These are phyloP conservation scores for Ochetophila trinervis DNA, from an alignment of 306 rosid species.

Conservation along the genomic window DNA sequence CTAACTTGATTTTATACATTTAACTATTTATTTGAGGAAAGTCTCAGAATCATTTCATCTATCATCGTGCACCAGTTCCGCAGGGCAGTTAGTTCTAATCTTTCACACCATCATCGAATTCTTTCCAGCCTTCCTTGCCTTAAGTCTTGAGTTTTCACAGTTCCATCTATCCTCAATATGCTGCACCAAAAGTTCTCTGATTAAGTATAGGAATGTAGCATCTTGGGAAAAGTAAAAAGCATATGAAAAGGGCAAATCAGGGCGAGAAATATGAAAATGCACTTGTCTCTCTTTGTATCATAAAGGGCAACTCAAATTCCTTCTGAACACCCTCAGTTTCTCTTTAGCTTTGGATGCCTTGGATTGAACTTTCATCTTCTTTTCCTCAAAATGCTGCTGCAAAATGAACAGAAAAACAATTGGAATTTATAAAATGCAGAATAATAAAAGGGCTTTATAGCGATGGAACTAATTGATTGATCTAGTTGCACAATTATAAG, in stretches of 20 bases:
- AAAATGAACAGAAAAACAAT: neutral
- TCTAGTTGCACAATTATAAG: no score
- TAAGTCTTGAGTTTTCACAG: neutral
- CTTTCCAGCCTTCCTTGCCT: no score
- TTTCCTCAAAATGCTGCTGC: slow-evolving; percentile 56
- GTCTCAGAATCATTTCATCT: neutral
- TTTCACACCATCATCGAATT: no score
- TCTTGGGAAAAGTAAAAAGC: no score
- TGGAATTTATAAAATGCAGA: neutral
- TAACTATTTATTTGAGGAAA: neutral
- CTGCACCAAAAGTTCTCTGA: neutral
- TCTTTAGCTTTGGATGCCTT: slow-evolving; percentile 60
- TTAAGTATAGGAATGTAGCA: neutral
- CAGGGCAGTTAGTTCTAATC: no score
- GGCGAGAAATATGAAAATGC: neutral
- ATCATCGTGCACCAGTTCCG: no score
- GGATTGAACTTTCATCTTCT: slow-evolving; percentile 41
- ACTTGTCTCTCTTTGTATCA: neutral
- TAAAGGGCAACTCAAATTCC: slow-evolving; percentile 51
- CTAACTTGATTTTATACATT: neutral
- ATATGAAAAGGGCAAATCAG: neutral
- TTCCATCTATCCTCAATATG: neutral
- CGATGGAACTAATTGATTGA: no score
- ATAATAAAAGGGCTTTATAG: neutral
- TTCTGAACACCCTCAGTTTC: slow-evolving; percentile 52